These are phyloP conservation scores for Geranium incanum DNA, from an alignment of 441 rosid genomes.

Conservation along the genomic window DNA sequence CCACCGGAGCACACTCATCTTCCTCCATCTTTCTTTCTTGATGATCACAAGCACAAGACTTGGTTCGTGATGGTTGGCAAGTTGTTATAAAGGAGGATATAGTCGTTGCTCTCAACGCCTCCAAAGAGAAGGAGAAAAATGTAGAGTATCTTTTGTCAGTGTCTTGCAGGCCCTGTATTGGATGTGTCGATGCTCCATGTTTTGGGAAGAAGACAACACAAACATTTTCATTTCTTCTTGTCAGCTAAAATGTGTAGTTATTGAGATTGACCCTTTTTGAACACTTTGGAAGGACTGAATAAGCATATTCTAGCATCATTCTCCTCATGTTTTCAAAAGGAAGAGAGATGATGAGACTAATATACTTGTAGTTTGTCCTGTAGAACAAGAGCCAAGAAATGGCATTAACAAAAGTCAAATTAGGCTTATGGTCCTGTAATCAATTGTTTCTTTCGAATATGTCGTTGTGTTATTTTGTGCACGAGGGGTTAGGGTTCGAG, in stretches of 20 bases:
- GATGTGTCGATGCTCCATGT: not conserved
- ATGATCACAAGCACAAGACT: not conserved
- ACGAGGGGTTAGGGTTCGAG: no score
- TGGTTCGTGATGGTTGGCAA: not conserved
- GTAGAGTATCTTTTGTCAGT: not conserved
- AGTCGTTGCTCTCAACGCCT: not conserved
- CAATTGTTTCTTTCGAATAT: not conserved
- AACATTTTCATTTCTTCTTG: not conserved
- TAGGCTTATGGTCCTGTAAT: not conserved
- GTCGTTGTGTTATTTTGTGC: no score
- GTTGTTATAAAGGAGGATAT: not conserved
- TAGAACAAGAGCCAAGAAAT: not conserved
- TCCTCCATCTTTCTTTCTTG: conserved; percentile 25
- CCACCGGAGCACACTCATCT: conserved; percentile 18
- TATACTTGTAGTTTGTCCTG: not conserved
- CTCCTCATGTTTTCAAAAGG: not conserved
- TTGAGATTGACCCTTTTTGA: not conserved
- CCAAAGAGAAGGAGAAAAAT: not conserved
- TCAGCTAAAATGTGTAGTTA: not conserved
- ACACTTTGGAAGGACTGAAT: not conserved
- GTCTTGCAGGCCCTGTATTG: conserved; percentile 1
- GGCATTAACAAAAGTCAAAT: not conserved
- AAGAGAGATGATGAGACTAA: not conserved
- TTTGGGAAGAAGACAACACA: not conserved
- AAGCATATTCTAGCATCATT: not conserved